phyloP scores from a whole-genome alignment of 2,329 filamentous ascomycete genomes.

The Phyllosticta ampelicida region DNA sequence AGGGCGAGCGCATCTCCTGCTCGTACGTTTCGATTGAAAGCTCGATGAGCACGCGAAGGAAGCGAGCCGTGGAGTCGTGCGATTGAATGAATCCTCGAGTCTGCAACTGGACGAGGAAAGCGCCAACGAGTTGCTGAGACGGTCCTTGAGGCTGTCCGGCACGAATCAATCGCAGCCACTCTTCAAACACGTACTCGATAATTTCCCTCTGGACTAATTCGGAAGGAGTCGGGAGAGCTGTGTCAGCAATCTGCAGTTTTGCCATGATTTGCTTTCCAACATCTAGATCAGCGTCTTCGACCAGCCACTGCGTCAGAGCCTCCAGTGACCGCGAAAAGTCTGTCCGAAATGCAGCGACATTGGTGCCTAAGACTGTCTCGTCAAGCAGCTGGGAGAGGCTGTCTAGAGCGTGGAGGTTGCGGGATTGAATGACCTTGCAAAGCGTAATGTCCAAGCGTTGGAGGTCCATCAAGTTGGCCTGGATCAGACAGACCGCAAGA shows the following conservation, averaged over 20 bases:
- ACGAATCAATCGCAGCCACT: slow-evolving; percentile 72
- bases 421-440: slow-evolving; percentile 59
- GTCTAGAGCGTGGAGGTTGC: slow-evolving; percentile 61
- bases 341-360: slow-evolving; percentile 66
- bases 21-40: slow-evolving; percentile 70
- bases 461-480: slow-evolving; percentile 50
- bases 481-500: slow-evolving; percentile 50
- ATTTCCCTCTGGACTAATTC: slow-evolving; percentile 60
- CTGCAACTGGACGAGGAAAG: slow-evolving; percentile 80
- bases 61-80: slow-evolving; percentile 66
- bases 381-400: slow-evolving; percentile 74
- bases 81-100: slow-evolving; percentile 59
- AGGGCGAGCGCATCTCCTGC: slow-evolving; percentile 49
- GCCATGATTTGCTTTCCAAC: slow-evolving; percentile 61
- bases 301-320: slow-evolving; percentile 70
- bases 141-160: slow-evolving; percentile 55
- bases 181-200: slow-evolving; percentile 89
- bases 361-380: slow-evolving; percentile 65
- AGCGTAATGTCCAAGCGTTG: slow-evolving; percentile 52
- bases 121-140: slow-evolving; percentile 52
- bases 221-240: slow-evolving; percentile 44
- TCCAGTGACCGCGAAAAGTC: slow-evolving; percentile 80
- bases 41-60: slow-evolving; percentile 74
- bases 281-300: slow-evolving; percentile 56
- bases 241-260: slow-evolving; percentile 47